A percentile compares a stretch with the other conserved stretches of the same genome.
phyloP scores from a whole-genome alignment of 371 early-diverging fungal species.

The Apophysomyces elegans region DNA sequence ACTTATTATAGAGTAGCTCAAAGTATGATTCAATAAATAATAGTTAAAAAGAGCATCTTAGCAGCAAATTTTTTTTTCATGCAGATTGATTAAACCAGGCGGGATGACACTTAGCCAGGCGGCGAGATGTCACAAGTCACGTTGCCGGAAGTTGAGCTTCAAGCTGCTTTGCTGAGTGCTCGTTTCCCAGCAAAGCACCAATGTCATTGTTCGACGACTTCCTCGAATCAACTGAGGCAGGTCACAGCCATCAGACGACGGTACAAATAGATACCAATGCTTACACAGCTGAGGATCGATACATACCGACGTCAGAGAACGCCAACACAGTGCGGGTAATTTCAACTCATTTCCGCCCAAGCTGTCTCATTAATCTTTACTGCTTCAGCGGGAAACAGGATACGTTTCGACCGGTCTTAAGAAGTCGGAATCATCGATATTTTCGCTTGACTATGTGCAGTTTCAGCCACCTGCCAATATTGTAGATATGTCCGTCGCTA shows the following conservation, averaged over 20 bases:
- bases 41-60: too few species aligned
- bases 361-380: not conserved
- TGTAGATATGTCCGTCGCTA: constrained; percentile 74
- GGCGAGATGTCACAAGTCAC: not conserved
- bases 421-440: constrained; percentile 7
- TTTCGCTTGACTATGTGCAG: constrained; percentile 5
- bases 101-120: too few species aligned
- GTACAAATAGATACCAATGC: not conserved
- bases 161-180: not conserved
- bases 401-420: constrained; percentile 1
- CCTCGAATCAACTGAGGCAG: constrained; percentile 10
- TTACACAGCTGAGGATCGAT: not conserved
- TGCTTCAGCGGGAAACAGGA: not conserved
- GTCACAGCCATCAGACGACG: not conserved
- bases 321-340: not conserved
- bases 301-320: not conserved
- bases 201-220: constrained; percentile 19
- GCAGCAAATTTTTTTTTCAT: too few species aligned
- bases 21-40: too few species aligned
- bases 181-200: not conserved
- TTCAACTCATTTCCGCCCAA: not conserved
- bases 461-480: constrained; percentile 45
- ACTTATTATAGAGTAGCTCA: too few species aligned
- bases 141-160: not conserved
- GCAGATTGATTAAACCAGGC: too few species aligned